Evolutionary conservation across 2,329 filamentous ascomycete genomes (phyloP).

Genomic region (Clarireedia homoeocarpa): DNA sequence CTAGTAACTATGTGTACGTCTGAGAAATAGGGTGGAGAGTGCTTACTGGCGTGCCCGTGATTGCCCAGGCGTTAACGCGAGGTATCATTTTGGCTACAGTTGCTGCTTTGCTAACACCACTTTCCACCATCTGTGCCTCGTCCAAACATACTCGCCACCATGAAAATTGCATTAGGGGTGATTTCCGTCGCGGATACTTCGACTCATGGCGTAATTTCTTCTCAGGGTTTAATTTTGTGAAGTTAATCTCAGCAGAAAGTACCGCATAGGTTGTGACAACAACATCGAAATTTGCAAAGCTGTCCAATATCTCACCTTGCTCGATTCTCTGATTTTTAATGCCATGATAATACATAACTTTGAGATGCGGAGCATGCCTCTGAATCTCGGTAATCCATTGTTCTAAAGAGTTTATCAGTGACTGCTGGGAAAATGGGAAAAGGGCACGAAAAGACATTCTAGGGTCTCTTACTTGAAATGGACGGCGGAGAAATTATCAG

Average conservation of each 20-base stretch:
- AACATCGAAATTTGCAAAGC: constrained; percentile 46
- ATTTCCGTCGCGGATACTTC: constrained; percentile 58
- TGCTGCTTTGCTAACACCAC: constrained; percentile 75
- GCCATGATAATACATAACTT: constrained; percentile 50
- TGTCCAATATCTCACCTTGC: constrained; percentile 33
- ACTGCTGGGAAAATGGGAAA: not conserved
- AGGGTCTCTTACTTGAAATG: constrained; percentile 28
- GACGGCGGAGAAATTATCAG: constrained; percentile 53
- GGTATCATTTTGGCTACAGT: constrained; percentile 73
- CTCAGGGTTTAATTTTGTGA: constrained; percentile 60
- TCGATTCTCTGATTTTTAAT: constrained; percentile 29
- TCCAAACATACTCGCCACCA: constrained; percentile 83
- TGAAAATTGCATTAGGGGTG: constrained; percentile 66
- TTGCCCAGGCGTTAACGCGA: constrained; percentile 80
- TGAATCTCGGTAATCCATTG: constrained; percentile 57
- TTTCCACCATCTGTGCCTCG: constrained; percentile 90
- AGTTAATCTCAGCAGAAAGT: constrained; percentile 74
- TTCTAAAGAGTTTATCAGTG: constrained; percentile 26
- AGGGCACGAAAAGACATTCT: not conserved
- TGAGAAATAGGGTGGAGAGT: not conserved
- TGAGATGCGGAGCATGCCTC: constrained; percentile 49
- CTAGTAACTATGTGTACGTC: no score
- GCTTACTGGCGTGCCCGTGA: constrained; percentile 80
- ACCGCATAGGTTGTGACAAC: constrained; percentile 61
- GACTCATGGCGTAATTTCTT: constrained; percentile 56